Evolutionary conservation across 352 stramenopile genomes (phyloP), one percentile per base, ranked within the genome.

Genomic region (Globisporangium nunn): DNA sequence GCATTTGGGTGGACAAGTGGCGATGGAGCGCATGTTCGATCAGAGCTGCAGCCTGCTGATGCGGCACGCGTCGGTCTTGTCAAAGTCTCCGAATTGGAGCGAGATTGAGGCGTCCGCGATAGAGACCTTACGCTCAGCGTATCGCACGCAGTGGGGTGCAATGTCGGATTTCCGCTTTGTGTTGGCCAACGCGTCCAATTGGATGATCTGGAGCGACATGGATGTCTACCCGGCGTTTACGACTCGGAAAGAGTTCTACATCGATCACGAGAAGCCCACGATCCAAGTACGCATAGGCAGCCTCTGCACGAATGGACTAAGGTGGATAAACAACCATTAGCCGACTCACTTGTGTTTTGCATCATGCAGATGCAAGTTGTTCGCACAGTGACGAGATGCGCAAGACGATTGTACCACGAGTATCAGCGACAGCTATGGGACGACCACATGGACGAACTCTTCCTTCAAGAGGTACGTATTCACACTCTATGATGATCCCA

Each of bases 341-440:
- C 33, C 33, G 8, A 18, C 3, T 0, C 29, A 43, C 4, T 1
- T 61, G 12, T 37, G 28, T 45, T 55, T 10, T 41, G 2, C 54
- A 35, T 14, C 17, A 12, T 29, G 0, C 64, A 86, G 79, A 91
- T 86, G 81, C 79, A 90, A 75, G 70, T 92, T 18, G 68, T 87
- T 48, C 77, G 81, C 1, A 82, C 77, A 2, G 71, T 88, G 8
- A 72, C 85, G 10, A 54, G 84, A 2, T 87, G 78, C 35, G 81
- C 81, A 0, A 61, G 78, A 29, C 67, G 72, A 4, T 50, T 92
- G 3, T 93, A 71, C 46, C 78, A 88, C 29, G 81, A 93, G 53
- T 92, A 93, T 48, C 84, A 93, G 63, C 74, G 81, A 0, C 72
- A 83, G 50, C 60, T 93, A 7, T 93, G 84, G 84, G 84, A 93